Evolutionary conservation across 805 yeast genomes (phyloP).

Genomic region (Monosporozyma aerobia): DNA sequence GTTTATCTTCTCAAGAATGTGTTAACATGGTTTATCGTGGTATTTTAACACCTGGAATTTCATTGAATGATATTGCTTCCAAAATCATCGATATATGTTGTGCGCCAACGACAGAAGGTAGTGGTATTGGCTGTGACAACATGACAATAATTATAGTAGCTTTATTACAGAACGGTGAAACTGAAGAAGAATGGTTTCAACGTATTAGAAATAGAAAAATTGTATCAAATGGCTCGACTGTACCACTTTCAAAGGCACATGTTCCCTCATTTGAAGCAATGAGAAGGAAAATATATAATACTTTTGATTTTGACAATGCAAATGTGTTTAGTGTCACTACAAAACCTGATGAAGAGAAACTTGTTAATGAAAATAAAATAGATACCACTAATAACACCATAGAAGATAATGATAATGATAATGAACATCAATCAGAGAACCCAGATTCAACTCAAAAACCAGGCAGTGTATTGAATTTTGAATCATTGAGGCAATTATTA

Average conservation of each 20-base stretch:
- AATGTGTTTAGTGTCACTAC: constrained; percentile 27
- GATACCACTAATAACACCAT: constrained; percentile 2
- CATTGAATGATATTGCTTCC: constrained; percentile 71
- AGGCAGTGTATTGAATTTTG: constrained; percentile 6
- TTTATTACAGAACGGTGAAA: constrained; percentile 42
- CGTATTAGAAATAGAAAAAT: constrained; percentile 40
- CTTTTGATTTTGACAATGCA: constrained; percentile 41
- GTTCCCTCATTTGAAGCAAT: constrained; percentile 33
- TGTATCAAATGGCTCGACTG: constrained; percentile 19
- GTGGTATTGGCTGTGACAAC: constrained; percentile 96
- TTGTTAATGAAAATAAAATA: constrained; percentile 11
- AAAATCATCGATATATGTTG: constrained; percentile 88
- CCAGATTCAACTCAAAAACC: neutral
- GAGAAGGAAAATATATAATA: constrained; percentile 40
- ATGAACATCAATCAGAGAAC: constrained; percentile 3
- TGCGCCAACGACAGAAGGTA: constrained; percentile 85
- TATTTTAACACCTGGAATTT: constrained; percentile 50
- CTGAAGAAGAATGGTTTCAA: constrained; percentile 53
- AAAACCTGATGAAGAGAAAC: constrained; percentile 14
- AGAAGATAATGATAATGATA: constrained; percentile 20
- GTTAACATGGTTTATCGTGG: constrained; percentile 92
- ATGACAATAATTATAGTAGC: constrained; percentile 93
- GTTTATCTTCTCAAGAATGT: constrained; percentile 85
- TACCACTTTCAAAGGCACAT: constrained; percentile 11
- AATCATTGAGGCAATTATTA: constrained; percentile 10